Evolutionary conservation across 106 monocot genomes (phyloP).

Genomic region (Dendrobium catenatum): DNA sequence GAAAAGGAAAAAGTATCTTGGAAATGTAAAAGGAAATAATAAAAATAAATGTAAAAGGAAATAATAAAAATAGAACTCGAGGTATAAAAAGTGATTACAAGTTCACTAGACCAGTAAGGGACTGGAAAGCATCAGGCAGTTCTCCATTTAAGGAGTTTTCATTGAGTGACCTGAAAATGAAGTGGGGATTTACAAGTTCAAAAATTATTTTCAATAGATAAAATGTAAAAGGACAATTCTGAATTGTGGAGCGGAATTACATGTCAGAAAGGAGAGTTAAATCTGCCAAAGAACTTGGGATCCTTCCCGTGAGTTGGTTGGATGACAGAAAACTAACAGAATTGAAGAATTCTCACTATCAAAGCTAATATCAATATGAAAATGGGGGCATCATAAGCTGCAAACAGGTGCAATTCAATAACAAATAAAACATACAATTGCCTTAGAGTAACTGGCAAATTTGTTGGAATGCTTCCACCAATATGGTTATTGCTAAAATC

Average conservation of each 20-base stretch:
- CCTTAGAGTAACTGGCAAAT: constrained; percentile 58
- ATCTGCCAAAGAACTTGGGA: constrained; percentile 59
- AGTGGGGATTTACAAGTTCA: background rate
- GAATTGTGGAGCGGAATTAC: constrained; percentile 24
- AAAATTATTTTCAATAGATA: background rate
- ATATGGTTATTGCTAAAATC: constrained; percentile 92
- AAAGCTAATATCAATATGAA: background rate
- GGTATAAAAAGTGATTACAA: constrained; percentile 35
- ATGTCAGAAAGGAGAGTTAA: constrained; percentile 57
- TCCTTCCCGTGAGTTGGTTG: constrained; percentile 66
- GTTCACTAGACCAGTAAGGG: constrained; percentile 56
- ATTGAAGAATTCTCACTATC: background rate
- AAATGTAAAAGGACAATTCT: background rate
- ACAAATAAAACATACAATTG: constrained; percentile 52
- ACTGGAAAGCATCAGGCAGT: constrained; percentile 75
- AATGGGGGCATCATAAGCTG: background rate
- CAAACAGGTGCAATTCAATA: background rate
- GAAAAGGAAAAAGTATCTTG: background rate
- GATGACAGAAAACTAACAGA: constrained; percentile 75
- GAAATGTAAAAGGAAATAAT: background rate
- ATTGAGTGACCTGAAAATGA: constrained; percentile 57
- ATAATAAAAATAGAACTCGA: background rate
- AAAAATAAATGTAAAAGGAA: background rate
- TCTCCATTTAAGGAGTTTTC: constrained; percentile 62
- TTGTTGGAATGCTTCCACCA: constrained; percentile 77